Percentiles rank a stretch among this genome's conserved stretches.
phyloP scores from a whole-genome alignment of 179 eudicot species.

The Vitellaria paradoxa region DNA sequence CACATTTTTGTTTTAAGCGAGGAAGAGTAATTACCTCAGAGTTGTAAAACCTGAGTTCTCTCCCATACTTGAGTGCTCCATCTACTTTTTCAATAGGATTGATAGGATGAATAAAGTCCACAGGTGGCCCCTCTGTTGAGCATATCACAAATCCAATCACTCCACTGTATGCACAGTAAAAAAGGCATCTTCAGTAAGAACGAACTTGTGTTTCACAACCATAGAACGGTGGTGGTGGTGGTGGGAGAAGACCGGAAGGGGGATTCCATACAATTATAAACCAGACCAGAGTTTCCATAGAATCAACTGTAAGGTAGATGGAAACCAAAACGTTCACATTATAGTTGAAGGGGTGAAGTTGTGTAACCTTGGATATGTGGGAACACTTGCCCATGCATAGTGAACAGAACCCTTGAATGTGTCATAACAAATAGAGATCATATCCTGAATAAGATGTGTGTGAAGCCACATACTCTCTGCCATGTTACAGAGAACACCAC shows the following conservation, averaged over 20 bases:
- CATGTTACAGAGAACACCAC: conserved; percentile 98
- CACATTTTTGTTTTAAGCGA: not conserved
- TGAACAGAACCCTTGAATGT: conserved; percentile 87
- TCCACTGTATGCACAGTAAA: conserved; percentile 51
- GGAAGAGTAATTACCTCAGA: conserved; percentile 57
- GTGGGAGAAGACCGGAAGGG: too few species aligned
- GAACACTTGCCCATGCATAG: conserved; percentile 98
- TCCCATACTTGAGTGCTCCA: conserved; percentile 57
- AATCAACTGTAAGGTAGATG: not conserved
- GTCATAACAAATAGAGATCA: conserved; percentile 71
- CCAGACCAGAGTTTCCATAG: not conserved
- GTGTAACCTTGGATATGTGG: conserved; percentile 93
- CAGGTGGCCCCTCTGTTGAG: conserved; percentile 85
- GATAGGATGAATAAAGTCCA: conserved; percentile 79
- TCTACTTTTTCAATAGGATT: conserved; percentile 95
- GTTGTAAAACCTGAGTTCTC: conserved; percentile 84
- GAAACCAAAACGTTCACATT: not conserved
- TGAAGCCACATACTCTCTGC: conserved; percentile 99
- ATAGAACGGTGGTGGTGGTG: too few species aligned
- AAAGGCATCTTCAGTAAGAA: not conserved
- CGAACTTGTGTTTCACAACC: not conserved
- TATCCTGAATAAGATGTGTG: conserved; percentile 92
- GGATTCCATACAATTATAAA: not conserved
- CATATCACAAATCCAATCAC: conserved; percentile 89
- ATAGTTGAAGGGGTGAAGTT: not conserved